Base-by-base conservation (phyloP, 306 rosid species). In the Cucumis melo region DNA sequence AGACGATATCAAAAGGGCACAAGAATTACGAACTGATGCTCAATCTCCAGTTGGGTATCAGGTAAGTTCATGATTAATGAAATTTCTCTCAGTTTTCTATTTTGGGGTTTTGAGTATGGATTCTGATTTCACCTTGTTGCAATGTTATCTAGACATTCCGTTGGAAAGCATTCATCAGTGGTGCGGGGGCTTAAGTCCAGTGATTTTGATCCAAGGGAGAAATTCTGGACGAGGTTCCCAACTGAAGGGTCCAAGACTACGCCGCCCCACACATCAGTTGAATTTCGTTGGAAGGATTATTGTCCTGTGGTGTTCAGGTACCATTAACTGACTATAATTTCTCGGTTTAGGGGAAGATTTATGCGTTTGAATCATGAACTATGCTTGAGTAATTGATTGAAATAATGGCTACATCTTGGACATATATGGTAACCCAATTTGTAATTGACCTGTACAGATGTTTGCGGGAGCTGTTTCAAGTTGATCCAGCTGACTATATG, bases 221-320 rank as follows among this genome's bases (percentile, higher is more conserved):
- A 94, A 80, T 94, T 94, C 85, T 94, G 99, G 99, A 94, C 97
- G 0, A 86, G 91, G 87, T 94, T 94, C 83, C 95, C 99, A 0
- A 63, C 93, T 0, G 97, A 92, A 75, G 99, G 99, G 55, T 92
- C 99, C 2, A 94, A 84, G 84, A 82, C 76, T 77, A 94, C 99
- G 1, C 99, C 97, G 5, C 97, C 99, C 0, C 99, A 94, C 80
- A 94, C 86, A 46, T 94, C 98, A 0, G 65, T 74, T 4, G 99
- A 92, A 71, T 94, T 94, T 48, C 88, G 98, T 3, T 94, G 99
- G 99, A 94, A 94, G 84, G 98, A 94, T 70, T 94, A 94, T 74
- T 94, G 99, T 75, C 97, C 99, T 15, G 78, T 89, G 87, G 99
- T 94, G 57, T 94, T 94, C 61, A 92, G 99, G 99, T 94, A 86